Percentiles rank a stretch among this genome's conserved stretches.
Evolutionary conservation across 2,329 filamentous ascomycete genomes (phyloP).

Genomic region (Cephalotrichum gorgonifer): DNA sequence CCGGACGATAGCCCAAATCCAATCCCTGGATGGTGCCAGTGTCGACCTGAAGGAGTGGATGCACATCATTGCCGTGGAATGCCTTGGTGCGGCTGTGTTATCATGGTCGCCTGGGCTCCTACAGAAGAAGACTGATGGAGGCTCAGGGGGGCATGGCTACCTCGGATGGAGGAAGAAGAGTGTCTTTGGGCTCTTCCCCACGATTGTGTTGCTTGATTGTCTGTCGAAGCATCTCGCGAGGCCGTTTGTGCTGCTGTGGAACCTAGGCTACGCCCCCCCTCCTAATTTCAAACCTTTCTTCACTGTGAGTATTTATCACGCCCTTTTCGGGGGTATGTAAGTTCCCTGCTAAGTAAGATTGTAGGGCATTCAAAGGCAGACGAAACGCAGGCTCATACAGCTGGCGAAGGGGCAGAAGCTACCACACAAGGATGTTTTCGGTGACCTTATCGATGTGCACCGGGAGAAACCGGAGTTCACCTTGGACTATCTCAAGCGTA

Average conservation of each 20-base stretch:
- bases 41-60: constrained; percentile 44
- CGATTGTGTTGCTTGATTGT: constrained; percentile 25
- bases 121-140: constrained; percentile 29
- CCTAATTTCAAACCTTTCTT: constrained; percentile 36
- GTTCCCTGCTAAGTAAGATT: background rate
- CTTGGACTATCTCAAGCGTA: constrained; percentile 35
- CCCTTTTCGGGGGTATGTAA: background rate
- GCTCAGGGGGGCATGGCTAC: constrained; percentile 37
- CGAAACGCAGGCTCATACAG: constrained; percentile 7
- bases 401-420: constrained; percentile 13
- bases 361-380: constrained; percentile 9
- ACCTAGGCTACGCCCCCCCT: constrained; percentile 31
- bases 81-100: constrained; percentile 36
- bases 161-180: constrained; percentile 40
- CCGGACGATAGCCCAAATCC: constrained; percentile 23
- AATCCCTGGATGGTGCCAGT: constrained; percentile 22
- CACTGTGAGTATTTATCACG: constrained; percentile 22
- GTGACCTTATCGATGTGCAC: constrained; percentile 36
- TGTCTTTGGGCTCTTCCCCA: constrained; percentile 39
- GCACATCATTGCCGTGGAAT: constrained; percentile 44
- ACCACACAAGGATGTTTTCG: constrained; percentile 27
- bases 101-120: constrained; percentile 42
- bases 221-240: constrained; percentile 24
- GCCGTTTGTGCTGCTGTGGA: constrained; percentile 31
- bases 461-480: constrained; percentile 32